Conservation (phyloP, 148 eudicot genomes). For the Suaeda aralocaspica region DNA sequence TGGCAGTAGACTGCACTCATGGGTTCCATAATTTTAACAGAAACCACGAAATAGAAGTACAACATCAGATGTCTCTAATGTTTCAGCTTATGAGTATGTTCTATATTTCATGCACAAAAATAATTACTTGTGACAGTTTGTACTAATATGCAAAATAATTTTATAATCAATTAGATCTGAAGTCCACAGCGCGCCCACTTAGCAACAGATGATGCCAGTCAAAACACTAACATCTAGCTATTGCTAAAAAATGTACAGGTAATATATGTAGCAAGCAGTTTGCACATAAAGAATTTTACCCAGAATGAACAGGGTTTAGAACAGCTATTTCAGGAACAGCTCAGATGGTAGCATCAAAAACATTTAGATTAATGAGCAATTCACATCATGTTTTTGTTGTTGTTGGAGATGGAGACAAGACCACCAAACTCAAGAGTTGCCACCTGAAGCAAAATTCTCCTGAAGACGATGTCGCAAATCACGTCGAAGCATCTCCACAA, state of each 20-base stretch:
- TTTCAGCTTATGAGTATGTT: too few relatives aligned
- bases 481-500: constrained; percentile 20
- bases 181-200: neutral
- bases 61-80: too few relatives aligned
- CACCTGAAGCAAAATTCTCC: constrained; percentile 14
- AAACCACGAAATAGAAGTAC: neutral
- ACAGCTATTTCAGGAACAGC: neutral
- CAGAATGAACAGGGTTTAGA: neutral
- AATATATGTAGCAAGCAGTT: neutral
- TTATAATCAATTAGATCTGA: neutral
- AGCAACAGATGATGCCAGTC: neutral
- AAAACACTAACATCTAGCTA: neutral
- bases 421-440: neutral
- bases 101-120: neutral
- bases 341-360: neutral
- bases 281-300: constrained; percentile 14
- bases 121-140: neutral
- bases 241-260: constrained; percentile 7
- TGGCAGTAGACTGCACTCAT: neutral
- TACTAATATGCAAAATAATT: neutral
- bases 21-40: neutral
- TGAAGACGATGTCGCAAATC: constrained; percentile 25
- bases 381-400: neutral
- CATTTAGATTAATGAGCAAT: neutral
- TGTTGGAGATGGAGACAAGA: too few relatives aligned